Base-by-base conservation (phyloP, 1,284 basidiomycete species). In the Ustilago trichophora region DNA sequence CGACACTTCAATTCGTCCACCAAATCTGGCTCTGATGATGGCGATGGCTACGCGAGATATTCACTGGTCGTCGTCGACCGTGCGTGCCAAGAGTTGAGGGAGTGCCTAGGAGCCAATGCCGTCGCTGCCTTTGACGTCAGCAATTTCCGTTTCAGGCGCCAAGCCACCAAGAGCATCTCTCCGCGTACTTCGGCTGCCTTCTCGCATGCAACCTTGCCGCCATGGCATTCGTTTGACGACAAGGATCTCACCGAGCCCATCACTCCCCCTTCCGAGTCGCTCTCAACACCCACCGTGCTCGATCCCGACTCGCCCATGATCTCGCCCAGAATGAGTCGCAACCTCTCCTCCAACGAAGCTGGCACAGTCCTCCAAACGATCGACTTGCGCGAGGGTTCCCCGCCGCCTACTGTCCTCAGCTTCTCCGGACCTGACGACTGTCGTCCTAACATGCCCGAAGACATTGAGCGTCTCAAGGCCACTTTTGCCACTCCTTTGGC, bases 51-150 rank as follows among this genome's bases (percentile, higher is more conserved):
- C 35, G 15, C 34, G 2, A 52, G 52, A 21, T 67, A 67, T 33
- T 60, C 57, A 21, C 44, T 56, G 10, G 40, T 49, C 26, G 64
- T 60, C 33, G 29, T 67, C 29, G 57, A 67, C 7, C 32, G 25
- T 6, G 64, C 64, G 3, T 67, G 57, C 31, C 38, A 40, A 37
- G 57, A 67, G 57, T 11, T 67, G 12, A 46, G 25, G 11, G 44
- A 60, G n/a, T 59, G 53, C 24, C 41, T 67, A 13, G 57, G 49
- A 2, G 64, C 64, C 6, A 42, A 44, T n/a, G 64, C 42, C 5
- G 57, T 67, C 2, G 64, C 46, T 19, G 64, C 57, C 8, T 60
- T 67, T 31, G 64, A 67, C 15, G 40, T 67, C 35, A 57, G 48
- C 49, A 56, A 55, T 36, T 60, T 60, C 36, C 64, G 57, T 29